Conservation (phyloP, 768 basidiomycete genomes). For the Pleurotus djamor region DNA sequence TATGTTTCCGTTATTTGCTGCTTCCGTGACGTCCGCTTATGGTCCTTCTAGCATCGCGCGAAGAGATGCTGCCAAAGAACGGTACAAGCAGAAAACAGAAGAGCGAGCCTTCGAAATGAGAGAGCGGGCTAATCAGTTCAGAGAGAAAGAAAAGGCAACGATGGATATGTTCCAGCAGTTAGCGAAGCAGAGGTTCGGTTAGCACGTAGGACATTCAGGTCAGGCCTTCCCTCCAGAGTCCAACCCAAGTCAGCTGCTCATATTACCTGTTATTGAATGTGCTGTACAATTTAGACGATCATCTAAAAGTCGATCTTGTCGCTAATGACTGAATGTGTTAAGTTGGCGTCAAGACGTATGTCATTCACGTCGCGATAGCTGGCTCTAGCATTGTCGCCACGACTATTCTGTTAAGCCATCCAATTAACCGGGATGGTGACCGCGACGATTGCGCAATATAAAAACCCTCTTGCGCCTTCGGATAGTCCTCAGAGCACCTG, state of each 20-base stretch:
- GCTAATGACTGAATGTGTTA: too few relatives aligned
- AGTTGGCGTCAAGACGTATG: too few relatives aligned
- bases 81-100: constrained; percentile 58
- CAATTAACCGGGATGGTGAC: too few relatives aligned
- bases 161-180: constrained; percentile 97
- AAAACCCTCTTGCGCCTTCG: background rate
- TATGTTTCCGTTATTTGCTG: constrained; percentile 29
- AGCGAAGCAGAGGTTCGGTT: constrained; percentile 88
- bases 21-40: constrained; percentile 3
- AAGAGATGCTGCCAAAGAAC: constrained; percentile 68
- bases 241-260: background rate
- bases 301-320: too few relatives aligned
- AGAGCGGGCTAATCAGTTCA: constrained; percentile 62
- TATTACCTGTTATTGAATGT: background rate
- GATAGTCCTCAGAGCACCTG: background rate
- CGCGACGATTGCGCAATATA: background rate
- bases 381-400: too few relatives aligned
- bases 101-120: constrained; percentile 49
- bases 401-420: too few relatives aligned
- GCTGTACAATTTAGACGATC: too few relatives aligned
- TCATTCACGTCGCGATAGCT: too few relatives aligned
- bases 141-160: constrained; percentile 84
- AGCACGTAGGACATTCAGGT: constrained; percentile 13
- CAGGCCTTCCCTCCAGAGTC: background rate
- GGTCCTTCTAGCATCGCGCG: constrained; percentile 56